phyloP scores from a whole-genome alignment of 2,329 filamentous ascomycete genomes.

The Shiraia bambusicola region DNA sequence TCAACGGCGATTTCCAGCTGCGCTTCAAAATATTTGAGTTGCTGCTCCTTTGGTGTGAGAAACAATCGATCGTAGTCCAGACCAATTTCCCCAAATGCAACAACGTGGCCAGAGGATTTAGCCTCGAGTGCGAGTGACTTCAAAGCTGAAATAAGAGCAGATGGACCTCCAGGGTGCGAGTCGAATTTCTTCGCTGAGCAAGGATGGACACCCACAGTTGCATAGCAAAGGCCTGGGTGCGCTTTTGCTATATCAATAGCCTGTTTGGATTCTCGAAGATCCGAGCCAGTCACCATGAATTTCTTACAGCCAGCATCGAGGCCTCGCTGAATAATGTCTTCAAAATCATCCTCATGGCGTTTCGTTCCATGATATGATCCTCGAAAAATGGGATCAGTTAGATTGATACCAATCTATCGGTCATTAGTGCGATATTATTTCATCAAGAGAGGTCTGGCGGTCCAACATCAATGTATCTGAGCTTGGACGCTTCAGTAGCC shows the following conservation, averaged over 20 bases:
- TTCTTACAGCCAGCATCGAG: slow-evolving; percentile 78
- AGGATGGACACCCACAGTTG: slow-evolving; percentile 91
- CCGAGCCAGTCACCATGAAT: slow-evolving; percentile 90
- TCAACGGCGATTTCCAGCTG: slow-evolving; percentile 78
- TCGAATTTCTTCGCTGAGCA: slow-evolving; percentile 83
- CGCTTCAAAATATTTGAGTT: slow-evolving; percentile 79
- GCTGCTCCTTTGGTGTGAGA: slow-evolving; percentile 74
- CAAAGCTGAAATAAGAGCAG: slow-evolving; percentile 59
- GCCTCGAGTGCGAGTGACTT: slow-evolving; percentile 63
- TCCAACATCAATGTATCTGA: slow-evolving; percentile 50
- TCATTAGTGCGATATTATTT: slow-evolving; percentile 11
- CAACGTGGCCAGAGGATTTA: slow-evolving; percentile 61
- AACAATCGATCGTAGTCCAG: slow-evolving; percentile 93
- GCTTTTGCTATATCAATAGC: slow-evolving; percentile 72
- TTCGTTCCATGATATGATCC: slow-evolving; percentile 81
- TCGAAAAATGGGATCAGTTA: slow-evolving; percentile 87
- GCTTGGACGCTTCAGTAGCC: slow-evolving; percentile 11
- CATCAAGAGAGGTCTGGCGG: slow-evolving; percentile 17
- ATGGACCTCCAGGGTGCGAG: slow-evolving; percentile 59
- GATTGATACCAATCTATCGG: slow-evolving; percentile 81
- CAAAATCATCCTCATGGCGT: slow-evolving; percentile 71
- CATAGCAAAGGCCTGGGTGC: slow-evolving; percentile 78
- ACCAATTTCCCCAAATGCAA: slow-evolving; percentile 91
- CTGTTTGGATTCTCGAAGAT: slow-evolving; percentile 73
- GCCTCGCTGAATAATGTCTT: slow-evolving; percentile 76